Conservation (phyloP, 2,329 filamentous ascomycete genomes). For the Arthrinium phaeospermum region DNA sequence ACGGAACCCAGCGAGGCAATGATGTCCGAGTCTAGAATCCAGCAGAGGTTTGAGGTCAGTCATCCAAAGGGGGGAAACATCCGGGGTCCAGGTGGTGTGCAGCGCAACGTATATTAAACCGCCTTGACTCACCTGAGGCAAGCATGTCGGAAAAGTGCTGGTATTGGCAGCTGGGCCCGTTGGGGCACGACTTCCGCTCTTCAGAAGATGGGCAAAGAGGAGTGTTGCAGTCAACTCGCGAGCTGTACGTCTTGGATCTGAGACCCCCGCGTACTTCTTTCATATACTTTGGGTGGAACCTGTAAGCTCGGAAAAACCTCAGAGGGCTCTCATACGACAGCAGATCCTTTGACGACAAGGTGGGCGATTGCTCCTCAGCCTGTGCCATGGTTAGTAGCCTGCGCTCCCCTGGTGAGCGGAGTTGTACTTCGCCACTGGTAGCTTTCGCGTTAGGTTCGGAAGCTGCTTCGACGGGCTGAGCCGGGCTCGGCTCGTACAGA, state of each 20-base stretch:
- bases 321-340: slow-evolving; percentile 84
- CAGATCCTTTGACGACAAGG: slow-evolving; percentile 38
- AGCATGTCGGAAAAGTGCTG: slow-evolving; percentile 81
- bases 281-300: slow-evolving; percentile 82
- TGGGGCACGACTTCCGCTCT: slow-evolving; percentile 70
- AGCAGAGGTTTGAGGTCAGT: slow-evolving; percentile 51
- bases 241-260: slow-evolving; percentile 91
- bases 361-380: slow-evolving; percentile 29
- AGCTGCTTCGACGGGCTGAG: slow-evolving; percentile 23
- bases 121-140: slow-evolving; percentile 72
- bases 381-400: slow-evolving; percentile 38
- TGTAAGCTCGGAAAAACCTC: slow-evolving; percentile 82
- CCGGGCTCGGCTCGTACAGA: slow-evolving; percentile 31
- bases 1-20: slow-evolving; percentile 73
- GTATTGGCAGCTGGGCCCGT: slow-evolving; percentile 72
- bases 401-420: slow-evolving; percentile 35
- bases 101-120: slow-evolving; percentile 1
- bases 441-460: slow-evolving; percentile 25
- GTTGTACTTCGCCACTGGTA: slow-evolving; percentile 39
- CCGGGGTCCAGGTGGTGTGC: slow-evolving; percentile 40
- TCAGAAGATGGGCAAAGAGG: slow-evolving; percentile 80
- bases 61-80: slow-evolving; percentile 46
- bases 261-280: slow-evolving; percentile 75
- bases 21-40: slow-evolving; percentile 70
- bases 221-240: slow-evolving; percentile 79